Percentiles rank a stretch among this genome's conserved stretches.
Conservation (phyloP, 768 basidiomycete genomes). For the Russula lepida region DNA sequence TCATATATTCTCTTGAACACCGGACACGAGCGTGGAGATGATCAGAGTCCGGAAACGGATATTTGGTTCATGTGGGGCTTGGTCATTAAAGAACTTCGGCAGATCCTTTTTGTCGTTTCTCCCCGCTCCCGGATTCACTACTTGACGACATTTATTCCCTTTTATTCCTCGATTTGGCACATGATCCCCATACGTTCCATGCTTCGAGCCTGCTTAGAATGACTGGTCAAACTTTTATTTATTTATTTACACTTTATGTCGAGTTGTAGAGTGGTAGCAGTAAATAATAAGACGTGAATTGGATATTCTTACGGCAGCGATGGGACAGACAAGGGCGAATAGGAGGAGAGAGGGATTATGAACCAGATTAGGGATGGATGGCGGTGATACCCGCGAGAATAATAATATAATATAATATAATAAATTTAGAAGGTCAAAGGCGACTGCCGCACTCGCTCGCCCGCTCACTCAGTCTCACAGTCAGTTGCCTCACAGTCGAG, state of each 20-base stretch:
- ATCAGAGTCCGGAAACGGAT: not conserved
- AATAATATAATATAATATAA: not conserved
- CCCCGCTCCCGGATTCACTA: too few species aligned
- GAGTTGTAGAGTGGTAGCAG: not conserved
- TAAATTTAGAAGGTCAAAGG: not conserved
- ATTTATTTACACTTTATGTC: too few species aligned
- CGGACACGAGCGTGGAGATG: not conserved
- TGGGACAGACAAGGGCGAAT: not conserved
- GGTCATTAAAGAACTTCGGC: too few species aligned
- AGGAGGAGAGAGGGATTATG: not conserved
- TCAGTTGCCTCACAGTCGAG: not conserved
- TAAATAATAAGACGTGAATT: not conserved
- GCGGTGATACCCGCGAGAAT: constrained; percentile 9
- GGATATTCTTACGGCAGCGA: too few species aligned
- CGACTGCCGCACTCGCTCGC: constrained; percentile 1
- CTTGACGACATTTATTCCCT: too few species aligned
- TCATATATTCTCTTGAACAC: not conserved
- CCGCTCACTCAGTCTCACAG: not conserved
- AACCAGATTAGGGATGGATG: constrained; percentile 4
- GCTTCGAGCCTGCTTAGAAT: not conserved
- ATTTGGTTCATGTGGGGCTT: not conserved
- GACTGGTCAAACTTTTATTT: too few species aligned
- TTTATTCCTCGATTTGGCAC: not conserved
- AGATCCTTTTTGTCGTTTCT: too few species aligned
- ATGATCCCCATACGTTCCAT: not conserved